A percentile compares a stretch with the other conserved stretches of the same genome.
Conservation (phyloP, 2,329 filamentous ascomycete genomes). For the Paraconiothyrium sp. region DNA sequence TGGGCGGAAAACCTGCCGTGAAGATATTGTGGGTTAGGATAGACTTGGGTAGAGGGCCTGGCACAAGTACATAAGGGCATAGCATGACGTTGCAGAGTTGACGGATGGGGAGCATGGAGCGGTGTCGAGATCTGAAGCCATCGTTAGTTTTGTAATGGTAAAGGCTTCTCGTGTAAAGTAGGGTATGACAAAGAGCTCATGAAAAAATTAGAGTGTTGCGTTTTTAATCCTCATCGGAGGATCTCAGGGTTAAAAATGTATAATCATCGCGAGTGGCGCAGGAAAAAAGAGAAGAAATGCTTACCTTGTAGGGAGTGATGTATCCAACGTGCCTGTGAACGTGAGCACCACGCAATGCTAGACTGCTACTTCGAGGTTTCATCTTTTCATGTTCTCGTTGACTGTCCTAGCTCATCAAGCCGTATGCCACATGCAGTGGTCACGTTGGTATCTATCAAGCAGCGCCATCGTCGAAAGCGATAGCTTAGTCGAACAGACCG, state of each 20-base stretch:
- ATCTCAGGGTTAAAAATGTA: slow-evolving; percentile 72
- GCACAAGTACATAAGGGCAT: slow-evolving; percentile 20
- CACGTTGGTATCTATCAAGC: slow-evolving; percentile 32
- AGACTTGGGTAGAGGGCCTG: slow-evolving; percentile 46
- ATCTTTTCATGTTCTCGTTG: slow-evolving; percentile 49
- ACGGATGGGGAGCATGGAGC: background rate
- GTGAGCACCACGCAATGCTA: slow-evolving; percentile 37
- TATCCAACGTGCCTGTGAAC: slow-evolving; percentile 20
- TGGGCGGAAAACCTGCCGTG: slow-evolving; percentile 68
- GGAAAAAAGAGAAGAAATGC: slow-evolving; percentile 29
- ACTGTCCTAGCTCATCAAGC: slow-evolving; percentile 43
- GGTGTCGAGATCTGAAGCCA: slow-evolving; percentile 26
- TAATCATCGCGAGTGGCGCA: slow-evolving; percentile 63
- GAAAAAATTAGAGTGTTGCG: slow-evolving; percentile 79
- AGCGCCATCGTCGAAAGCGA: slow-evolving; percentile 29
- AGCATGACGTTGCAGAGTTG: background rate
- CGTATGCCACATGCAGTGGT: slow-evolving; percentile 29
- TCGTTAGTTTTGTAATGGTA: slow-evolving; percentile 29
- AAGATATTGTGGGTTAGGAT: slow-evolving; percentile 66
- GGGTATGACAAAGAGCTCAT: slow-evolving; percentile 56
- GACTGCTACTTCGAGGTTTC: slow-evolving; percentile 27
- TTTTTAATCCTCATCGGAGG: slow-evolving; percentile 66
- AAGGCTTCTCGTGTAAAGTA: slow-evolving; percentile 6
- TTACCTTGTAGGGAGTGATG: slow-evolving; percentile 43
- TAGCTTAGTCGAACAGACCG: slow-evolving; percentile 63